These are phyloP conservation scores for Emergomyces africanus DNA, from an alignment of 2,329 filamentous ascomycete species.

Conservation along the genomic window DNA sequence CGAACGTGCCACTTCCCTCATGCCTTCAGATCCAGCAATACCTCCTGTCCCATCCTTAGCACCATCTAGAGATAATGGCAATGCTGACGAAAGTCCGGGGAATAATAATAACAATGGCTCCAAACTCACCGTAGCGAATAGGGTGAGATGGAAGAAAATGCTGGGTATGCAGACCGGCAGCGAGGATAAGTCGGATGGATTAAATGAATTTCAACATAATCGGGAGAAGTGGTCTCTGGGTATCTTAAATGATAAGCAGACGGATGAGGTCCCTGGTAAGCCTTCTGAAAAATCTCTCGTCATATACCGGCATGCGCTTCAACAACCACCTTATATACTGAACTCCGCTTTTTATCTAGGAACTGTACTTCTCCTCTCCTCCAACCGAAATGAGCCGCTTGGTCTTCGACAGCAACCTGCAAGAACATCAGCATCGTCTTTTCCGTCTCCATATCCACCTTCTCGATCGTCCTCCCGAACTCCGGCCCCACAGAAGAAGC, in stretches of 20 bases:
- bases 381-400: constrained; percentile 49
- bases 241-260: constrained; percentile 68
- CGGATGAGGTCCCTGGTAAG: constrained; percentile 77
- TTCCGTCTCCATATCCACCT: constrained; percentile 33
- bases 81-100: neutral
- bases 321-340: neutral
- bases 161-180: constrained; percentile 6
- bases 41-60: neutral
- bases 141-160: constrained; percentile 9
- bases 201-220: constrained; percentile 2
- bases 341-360: constrained; percentile 27
- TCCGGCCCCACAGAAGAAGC: constrained; percentile 46
- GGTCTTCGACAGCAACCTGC: constrained; percentile 51
- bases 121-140: neutral
- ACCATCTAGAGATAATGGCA: neutral
- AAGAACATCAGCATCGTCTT: constrained; percentile 43
- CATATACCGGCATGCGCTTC: neutral
- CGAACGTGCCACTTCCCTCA: neutral
- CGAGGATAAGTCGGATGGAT: neutral
- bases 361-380: constrained; percentile 48
- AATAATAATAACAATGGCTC: neutral
- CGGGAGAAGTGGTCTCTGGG: constrained; percentile 49
- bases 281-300: neutral
- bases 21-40: neutral
- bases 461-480: constrained; percentile 28